A percentile compares a stretch with the other conserved stretches of the same genome.
phyloP scores from a whole-genome alignment of 2,329 filamentous ascomycete genomes.

The Coniochaeta ligniaria region DNA sequence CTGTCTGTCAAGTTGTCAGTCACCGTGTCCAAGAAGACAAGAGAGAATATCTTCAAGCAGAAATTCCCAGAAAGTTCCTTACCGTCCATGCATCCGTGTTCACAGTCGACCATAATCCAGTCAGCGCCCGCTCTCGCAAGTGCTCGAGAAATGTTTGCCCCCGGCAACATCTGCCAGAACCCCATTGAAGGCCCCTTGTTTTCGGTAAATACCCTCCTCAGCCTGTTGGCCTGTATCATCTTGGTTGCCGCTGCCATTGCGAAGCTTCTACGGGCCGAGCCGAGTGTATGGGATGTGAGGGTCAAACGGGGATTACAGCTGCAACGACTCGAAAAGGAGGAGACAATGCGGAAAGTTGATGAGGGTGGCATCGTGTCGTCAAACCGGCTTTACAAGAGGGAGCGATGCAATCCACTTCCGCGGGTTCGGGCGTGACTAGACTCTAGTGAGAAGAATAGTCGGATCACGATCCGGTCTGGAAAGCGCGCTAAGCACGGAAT shows the following conservation, averaged over 20 bases:
- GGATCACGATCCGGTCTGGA: not conserved
- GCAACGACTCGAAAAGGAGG: not conserved
- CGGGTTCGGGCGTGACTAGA: not conserved
- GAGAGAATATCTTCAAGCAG: not conserved
- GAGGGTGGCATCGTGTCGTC: not conserved
- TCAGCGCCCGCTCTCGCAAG: slow-evolving; percentile 58
- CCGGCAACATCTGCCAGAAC: slow-evolving; percentile 58
- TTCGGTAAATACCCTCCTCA: slow-evolving; percentile 41
- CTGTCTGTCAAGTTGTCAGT: slow-evolving; percentile 28
- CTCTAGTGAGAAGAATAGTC: not conserved
- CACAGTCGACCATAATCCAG: slow-evolving; percentile 57
- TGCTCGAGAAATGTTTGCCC: slow-evolving; percentile 49
- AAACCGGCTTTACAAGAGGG: not conserved
- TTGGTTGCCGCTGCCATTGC: slow-evolving; percentile 8
- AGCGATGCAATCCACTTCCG: not conserved
- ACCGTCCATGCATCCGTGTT: slow-evolving; percentile 50
- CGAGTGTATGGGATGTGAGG: not conserved
- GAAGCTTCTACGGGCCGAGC: slow-evolving; percentile 1
- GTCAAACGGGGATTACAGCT: not conserved
- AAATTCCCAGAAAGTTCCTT: slow-evolving; percentile 1
- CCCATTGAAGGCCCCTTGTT: slow-evolving; percentile 43
- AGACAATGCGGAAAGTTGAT: not conserved
- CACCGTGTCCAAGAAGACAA: not conserved
- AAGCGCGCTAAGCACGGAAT: not conserved
- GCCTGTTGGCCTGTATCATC: slow-evolving; percentile 38